Conservation (phyloP, 306 rosid genomes). For the Crotalaria pallida region DNA sequence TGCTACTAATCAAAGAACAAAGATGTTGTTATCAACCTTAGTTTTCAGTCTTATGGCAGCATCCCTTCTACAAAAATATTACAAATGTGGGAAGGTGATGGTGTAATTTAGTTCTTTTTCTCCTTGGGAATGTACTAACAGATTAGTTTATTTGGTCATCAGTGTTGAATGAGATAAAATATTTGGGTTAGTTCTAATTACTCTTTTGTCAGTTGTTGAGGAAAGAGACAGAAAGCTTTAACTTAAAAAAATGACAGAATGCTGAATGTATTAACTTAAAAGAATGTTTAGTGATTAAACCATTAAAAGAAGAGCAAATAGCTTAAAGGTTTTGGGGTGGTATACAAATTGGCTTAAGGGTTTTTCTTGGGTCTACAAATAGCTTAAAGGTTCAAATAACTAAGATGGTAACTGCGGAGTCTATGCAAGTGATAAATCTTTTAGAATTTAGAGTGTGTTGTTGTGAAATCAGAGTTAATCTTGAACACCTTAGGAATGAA, state of each 20-base stretch:
- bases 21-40: not conserved
- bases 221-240: not conserved
- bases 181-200: not conserved
- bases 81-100: conserved; percentile 55
- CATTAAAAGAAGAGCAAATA: not conserved
- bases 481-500: too few species aligned
- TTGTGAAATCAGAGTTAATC: too few species aligned
- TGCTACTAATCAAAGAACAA: conserved; percentile 23
- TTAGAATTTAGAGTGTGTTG: not conserved
- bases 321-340: not conserved
- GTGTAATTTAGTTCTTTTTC: not conserved
- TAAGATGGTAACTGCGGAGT: not conserved
- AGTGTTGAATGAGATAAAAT: not conserved
- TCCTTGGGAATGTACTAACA: conserved; percentile 9
- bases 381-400: not conserved
- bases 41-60: conserved; percentile 22
- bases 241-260: not conserved
- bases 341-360: not conserved
- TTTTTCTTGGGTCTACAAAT: not conserved
- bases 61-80: conserved; percentile 52
- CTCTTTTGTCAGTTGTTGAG: not conserved
- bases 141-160: not conserved
- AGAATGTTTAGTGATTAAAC: not conserved
- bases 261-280: too few species aligned
- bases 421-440: not conserved